Percentiles rank a stretch among this genome's conserved stretches.
These are phyloP conservation scores for Apiotrichum mycotoxinovorans DNA, from an alignment of 1,284 basidiomycete genomes.

Conservation along the genomic window DNA sequence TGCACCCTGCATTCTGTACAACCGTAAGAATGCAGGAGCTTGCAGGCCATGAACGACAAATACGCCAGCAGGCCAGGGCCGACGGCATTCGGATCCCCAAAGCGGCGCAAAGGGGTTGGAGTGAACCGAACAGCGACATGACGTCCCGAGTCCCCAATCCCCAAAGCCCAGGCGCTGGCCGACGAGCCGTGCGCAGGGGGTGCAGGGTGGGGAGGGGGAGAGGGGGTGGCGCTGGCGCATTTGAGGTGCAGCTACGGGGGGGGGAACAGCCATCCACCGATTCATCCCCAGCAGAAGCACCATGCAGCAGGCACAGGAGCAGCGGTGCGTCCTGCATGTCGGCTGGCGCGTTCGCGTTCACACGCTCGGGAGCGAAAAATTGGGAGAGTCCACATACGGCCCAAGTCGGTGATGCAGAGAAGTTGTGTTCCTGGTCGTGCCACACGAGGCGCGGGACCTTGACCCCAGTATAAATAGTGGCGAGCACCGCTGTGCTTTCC, in stretches of 20 bases:
- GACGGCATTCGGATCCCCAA: no score
- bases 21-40: no score
- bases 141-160: no score
- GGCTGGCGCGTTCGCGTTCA: no score
- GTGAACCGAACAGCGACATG: no score
- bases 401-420: constrained; percentile 4
- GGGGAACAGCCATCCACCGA: neutral
- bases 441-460: neutral
- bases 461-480: neutral
- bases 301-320: no score
- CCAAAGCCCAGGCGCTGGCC: neutral
- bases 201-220: neutral
- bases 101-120: no score
- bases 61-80: no score
- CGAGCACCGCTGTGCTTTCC: neutral
- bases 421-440: neutral
- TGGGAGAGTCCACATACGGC: neutral
- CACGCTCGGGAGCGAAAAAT: neutral
- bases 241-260: neutral
- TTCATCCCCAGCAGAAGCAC: no score
- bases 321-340: no score
- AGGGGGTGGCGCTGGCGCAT: neutral
- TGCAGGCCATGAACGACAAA: no score
- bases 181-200: neutral
- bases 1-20: no score